Base-by-base conservation (phyloP, 305 asterid genomes). In the Plantago lanceolata region DNA sequence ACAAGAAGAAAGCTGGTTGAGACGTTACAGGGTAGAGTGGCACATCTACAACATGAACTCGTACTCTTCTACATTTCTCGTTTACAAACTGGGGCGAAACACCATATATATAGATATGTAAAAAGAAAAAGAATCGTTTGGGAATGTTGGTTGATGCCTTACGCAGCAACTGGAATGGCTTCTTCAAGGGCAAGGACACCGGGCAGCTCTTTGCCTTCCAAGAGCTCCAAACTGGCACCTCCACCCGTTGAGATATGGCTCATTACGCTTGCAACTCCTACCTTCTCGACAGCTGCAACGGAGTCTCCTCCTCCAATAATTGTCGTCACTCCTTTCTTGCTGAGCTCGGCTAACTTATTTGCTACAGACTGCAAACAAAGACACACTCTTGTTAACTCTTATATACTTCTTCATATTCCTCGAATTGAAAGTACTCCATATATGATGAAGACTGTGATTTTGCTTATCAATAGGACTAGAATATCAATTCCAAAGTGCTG, bases 171-270 rank as follows among this genome's bases (percentile, higher is more conserved):
- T 5, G 85, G 76, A 19, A 61, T 55, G 63, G 93, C 96, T 66
- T 86, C 96, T 31, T 89, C 90, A 4, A 89, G 85, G 19, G 96
- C 95, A 62, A 82, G 70, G 51, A 89, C 95, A 28, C 95, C 93
- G 0, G 96, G 96, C 29, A 88, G 85, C 60, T 65, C 75, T 74
- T 88, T 88, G 54, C 96, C 96, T 78, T 88, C 93, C 69, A 86
- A 73, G 8, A 88, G 84, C 83, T 88, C 96, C 88, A 88, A 72
- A 77, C 96, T 86, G 69, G 96, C 96, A 59, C 96, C 96, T 59
- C 96, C 93, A 61, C 95, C 96, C 0, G 96, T 88, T 26, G 96
- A 88, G 63, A 88, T 88, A 82, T 88, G 96, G 82, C 96, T 88
- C 95, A 88, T 88, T 61, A 75, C 84, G 14, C 55, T 64, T 13